phyloP scores from a whole-genome alignment of 129 eudicot species.

The Flaveria linearis region DNA sequence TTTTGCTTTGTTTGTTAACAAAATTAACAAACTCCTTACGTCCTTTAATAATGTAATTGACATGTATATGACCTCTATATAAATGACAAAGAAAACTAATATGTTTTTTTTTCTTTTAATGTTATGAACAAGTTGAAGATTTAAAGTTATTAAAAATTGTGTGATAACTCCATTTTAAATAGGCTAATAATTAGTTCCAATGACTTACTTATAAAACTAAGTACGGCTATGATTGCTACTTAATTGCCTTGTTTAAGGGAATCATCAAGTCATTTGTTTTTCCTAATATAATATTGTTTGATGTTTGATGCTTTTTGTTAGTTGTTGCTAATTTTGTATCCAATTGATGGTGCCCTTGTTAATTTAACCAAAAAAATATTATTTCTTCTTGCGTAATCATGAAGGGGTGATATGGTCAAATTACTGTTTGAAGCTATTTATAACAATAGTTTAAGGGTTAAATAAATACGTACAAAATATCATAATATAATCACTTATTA shows the following conservation, averaged over 20 bases:
- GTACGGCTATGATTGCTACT: slow-evolving; percentile 42
- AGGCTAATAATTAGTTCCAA: neutral
- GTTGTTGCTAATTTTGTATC: slow-evolving; percentile 34
- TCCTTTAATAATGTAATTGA: neutral
- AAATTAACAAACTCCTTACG: neutral
- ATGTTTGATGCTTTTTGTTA: slow-evolving; percentile 37
- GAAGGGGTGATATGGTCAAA: slow-evolving; percentile 14
- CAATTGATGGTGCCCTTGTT: slow-evolving; percentile 27
- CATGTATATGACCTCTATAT: neutral
- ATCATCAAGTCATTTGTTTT: slow-evolving; percentile 20
- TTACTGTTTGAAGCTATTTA: neutral
- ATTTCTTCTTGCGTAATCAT: neutral
- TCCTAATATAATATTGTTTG: slow-evolving; percentile 27
- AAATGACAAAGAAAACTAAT: neutral
- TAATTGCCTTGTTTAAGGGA: slow-evolving; percentile 33
- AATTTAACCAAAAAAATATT: slow-evolving; percentile 18
- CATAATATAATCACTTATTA: neutral
- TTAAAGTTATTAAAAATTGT: neutral
- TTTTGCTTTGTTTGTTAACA: neutral
- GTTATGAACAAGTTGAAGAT: slow-evolving; percentile 1
- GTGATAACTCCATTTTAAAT: neutral
- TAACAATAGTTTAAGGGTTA: neutral
- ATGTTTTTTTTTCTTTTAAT: neutral
- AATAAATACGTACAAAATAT: too few species aligned
- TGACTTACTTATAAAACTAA: slow-evolving; percentile 26